Percentiles rank a stretch among this genome's conserved stretches.
phyloP scores from a whole-genome alignment of 2,329 filamentous ascomycete genomes.

The Ascomycota sp. region DNA sequence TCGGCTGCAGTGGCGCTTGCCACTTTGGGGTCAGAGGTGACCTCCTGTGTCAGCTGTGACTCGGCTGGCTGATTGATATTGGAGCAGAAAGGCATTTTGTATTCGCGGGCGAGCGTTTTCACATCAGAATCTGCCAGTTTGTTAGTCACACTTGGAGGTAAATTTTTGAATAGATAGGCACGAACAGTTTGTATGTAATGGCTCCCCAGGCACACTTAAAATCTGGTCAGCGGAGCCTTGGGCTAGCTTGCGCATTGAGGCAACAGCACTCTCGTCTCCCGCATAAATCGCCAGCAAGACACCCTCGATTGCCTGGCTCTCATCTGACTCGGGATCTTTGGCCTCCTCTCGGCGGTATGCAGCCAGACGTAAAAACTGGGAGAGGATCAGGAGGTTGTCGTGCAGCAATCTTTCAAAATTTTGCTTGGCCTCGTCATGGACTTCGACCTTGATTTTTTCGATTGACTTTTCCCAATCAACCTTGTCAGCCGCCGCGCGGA shows the following conservation, averaged over 20 bases:
- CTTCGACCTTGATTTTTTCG: slow-evolving; percentile 33
- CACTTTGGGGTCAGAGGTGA: slow-evolving; percentile 42
- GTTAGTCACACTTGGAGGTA: slow-evolving; percentile 4
- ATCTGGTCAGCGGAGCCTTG: slow-evolving; percentile 49
- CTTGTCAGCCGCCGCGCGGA: slow-evolving; percentile 36
- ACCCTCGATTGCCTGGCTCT: slow-evolving; percentile 66
- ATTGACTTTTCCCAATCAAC: slow-evolving; percentile 37
- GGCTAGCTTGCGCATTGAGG: slow-evolving; percentile 58
- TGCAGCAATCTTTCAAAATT: slow-evolving; percentile 32
- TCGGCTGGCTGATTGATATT: slow-evolving; percentile 13
- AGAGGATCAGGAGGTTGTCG: slow-evolving; percentile 47
- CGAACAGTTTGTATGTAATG: slow-evolving; percentile 54
- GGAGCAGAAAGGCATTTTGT: slow-evolving; percentile 21
- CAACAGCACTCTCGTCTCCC: slow-evolving; percentile 54
- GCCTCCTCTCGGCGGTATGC: slow-evolving; percentile 57
- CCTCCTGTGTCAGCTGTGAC: slow-evolving; percentile 12
- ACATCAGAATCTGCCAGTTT: slow-evolving; percentile 13
- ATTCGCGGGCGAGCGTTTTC: slow-evolving; percentile 27
- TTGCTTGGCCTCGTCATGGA: slow-evolving; percentile 30
- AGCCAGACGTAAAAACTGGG: slow-evolving; percentile 62
- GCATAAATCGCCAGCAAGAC: slow-evolving; percentile 60
- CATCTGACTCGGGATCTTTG: slow-evolving; percentile 40
- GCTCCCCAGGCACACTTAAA: slow-evolving; percentile 40
- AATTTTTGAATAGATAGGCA: slow-evolving; percentile 3
- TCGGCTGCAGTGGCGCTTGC: slow-evolving; percentile 48